Conservation (phyloP, 1,284 basidiomycete species). For the Polyporus tsugae region DNA sequence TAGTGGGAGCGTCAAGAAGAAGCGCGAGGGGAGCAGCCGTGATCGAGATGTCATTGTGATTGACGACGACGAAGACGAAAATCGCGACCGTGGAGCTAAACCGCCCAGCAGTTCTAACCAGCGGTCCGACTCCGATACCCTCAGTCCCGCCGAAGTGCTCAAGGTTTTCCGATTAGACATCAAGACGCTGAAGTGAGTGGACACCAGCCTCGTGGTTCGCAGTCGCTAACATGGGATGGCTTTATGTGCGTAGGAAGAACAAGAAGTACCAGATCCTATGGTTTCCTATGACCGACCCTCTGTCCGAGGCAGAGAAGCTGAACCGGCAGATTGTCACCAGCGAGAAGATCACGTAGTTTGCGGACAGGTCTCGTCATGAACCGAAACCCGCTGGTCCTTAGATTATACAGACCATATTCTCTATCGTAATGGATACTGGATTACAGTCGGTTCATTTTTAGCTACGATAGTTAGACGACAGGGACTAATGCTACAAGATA, state of each 20-base stretch:
- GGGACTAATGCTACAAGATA: background rate
- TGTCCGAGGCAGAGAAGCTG: conserved; percentile 58
- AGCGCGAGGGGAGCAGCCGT: conserved; percentile 28
- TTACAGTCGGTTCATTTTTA: background rate
- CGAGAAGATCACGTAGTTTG: conserved; percentile 30
- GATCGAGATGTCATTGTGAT: conserved; percentile 49
- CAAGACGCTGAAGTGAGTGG: conserved; percentile 56
- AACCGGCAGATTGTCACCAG: conserved; percentile 63
- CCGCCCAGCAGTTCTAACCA: conserved; percentile 1
- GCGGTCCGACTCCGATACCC: conserved; percentile 29
- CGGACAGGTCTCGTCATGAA: background rate
- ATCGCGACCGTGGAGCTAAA: conserved; percentile 14
- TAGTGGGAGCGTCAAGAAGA: conserved; percentile 37
- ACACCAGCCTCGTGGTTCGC: background rate
- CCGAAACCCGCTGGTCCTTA: background rate
- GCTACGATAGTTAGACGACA: background rate
- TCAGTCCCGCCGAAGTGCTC: conserved; percentile 48
- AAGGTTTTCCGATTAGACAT: conserved; percentile 59
- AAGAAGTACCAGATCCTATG: conserved; percentile 75
- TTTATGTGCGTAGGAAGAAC: conserved; percentile 48
- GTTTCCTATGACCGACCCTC: conserved; percentile 68
- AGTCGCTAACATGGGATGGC: background rate
- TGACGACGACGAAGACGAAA: conserved; percentile 43
- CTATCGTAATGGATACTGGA: background rate
- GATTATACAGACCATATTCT: background rate